phyloP scores from a whole-genome alignment of 352 stramenopile genomes.

The Globisporangium paddicum region DNA sequence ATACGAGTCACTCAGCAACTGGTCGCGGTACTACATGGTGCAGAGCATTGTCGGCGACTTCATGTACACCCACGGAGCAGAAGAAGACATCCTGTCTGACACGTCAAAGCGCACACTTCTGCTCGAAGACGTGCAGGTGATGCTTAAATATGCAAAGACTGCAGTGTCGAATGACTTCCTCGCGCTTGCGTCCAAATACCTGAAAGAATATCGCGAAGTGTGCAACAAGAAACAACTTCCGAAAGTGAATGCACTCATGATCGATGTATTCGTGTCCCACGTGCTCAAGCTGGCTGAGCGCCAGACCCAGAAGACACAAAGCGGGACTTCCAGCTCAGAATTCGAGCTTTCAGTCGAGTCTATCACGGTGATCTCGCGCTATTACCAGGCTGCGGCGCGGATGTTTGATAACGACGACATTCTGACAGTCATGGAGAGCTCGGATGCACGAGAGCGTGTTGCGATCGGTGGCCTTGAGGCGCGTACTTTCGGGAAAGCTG shows the following conservation, averaged over 20 bases:
- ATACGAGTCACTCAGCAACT: slow-evolving; percentile 45
- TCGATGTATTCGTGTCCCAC: slow-evolving; percentile 78
- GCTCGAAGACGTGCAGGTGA: slow-evolving; percentile 29
- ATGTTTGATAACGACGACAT: slow-evolving; percentile 85
- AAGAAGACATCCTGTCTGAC: slow-evolving; percentile 29
- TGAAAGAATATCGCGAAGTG: slow-evolving; percentile 72
- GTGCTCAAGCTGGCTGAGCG: slow-evolving; percentile 70
- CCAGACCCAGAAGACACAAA: slow-evolving; percentile 35
- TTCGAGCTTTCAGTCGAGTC: slow-evolving; percentile 18
- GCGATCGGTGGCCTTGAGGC: slow-evolving; percentile 62
- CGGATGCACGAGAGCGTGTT: slow-evolving; percentile 34
- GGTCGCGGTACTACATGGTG: slow-evolving; percentile 64
- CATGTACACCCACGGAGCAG: slow-evolving; percentile 22
- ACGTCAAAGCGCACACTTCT: slow-evolving; percentile 24
- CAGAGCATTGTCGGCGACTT: slow-evolving; percentile 35
- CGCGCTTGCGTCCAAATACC: slow-evolving; percentile 63
- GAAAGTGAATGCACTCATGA: slow-evolving; percentile 74
- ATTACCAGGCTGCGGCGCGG: slow-evolving; percentile 70
- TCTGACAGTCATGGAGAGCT: slow-evolving; percentile 53
- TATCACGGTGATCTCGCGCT: slow-evolving; percentile 44
- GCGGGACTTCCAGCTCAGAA: neutral
- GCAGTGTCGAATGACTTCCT: slow-evolving; percentile 66
- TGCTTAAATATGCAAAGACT: slow-evolving; percentile 66
- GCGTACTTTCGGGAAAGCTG: slow-evolving; percentile 55
- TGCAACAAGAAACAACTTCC: slow-evolving; percentile 63